These are phyloP conservation scores for Astrothelium macrocarpum DNA, from an alignment of 495 filamentous ascomycete genomes.

Conservation along the genomic window DNA sequence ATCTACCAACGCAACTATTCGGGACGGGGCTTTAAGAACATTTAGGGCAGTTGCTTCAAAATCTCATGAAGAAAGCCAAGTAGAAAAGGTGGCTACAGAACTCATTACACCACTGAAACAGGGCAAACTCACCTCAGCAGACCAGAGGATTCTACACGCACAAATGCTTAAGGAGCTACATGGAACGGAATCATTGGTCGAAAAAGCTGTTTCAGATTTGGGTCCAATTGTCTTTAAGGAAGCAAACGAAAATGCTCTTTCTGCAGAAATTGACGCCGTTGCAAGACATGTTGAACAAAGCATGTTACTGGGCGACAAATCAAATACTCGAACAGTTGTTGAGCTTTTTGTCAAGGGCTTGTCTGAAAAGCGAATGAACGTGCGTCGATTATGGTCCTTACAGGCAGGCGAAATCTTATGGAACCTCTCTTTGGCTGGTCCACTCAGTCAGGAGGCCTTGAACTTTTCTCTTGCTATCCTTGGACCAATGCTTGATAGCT, in stretches of 20 bases:
- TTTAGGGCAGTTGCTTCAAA: conserved; percentile 55
- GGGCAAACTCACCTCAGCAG: conserved; percentile 67
- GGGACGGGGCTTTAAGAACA: conserved; percentile 61
- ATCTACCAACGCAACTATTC: conserved; percentile 69
- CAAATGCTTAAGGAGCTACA: conserved; percentile 62
- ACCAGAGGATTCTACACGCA: conserved; percentile 71
- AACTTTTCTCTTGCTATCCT: conserved; percentile 50
- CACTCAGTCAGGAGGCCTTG: conserved; percentile 33
- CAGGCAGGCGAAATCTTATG: conserved; percentile 65
- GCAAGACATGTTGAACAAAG: conserved; percentile 49
- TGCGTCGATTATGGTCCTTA: conserved; percentile 73
- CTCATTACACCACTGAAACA: conserved; percentile 66
- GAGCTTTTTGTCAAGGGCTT: conserved; percentile 74
- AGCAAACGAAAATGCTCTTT: conserved; percentile 71
- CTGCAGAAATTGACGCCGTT: conserved; percentile 62
- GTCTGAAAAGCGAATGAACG: conserved; percentile 67
- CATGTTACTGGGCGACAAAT: conserved; percentile 45
- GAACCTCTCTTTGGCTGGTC: conserved; percentile 22
- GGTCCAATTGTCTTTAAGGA: conserved; percentile 62
- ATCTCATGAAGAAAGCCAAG: conserved; percentile 44
- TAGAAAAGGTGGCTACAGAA: conserved; percentile 63
- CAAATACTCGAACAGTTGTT: conserved; percentile 52
- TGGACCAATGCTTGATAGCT: conserved; percentile 59
- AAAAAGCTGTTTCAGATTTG: conserved; percentile 56
- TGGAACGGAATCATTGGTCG: conserved; percentile 45